These are phyloP conservation scores for Paramecium primaurelia DNA, from an alignment of 73 alveolate species.

Conservation along the genomic window DNA sequence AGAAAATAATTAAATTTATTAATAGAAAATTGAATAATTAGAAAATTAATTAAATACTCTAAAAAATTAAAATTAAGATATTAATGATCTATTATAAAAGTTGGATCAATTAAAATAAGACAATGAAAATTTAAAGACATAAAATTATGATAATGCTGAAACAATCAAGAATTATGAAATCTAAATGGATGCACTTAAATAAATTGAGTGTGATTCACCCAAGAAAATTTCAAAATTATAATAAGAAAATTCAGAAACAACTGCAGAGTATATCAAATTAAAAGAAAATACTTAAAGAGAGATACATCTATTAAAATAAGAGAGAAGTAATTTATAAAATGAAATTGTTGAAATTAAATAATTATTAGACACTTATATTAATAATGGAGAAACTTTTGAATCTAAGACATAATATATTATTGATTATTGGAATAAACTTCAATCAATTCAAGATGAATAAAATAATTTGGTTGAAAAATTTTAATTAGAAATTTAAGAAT, in stretches of 20 bases:
- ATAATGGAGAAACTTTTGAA: not conserved
- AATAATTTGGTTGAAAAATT: not conserved
- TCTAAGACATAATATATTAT: not conserved
- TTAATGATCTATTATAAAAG: not conserved
- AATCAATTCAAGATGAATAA: not conserved
- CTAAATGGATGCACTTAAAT: not conserved
- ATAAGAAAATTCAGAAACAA: not conserved
- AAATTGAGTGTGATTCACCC: not conserved
- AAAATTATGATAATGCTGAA: not conserved
- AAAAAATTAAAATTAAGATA: not conserved
- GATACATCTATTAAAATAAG: conserved; percentile 18
- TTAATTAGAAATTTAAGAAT: not conserved
- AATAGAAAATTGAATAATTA: not conserved
- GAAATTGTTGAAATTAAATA: not conserved
- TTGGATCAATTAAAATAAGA: not conserved
- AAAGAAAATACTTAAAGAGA: conserved; percentile 14
- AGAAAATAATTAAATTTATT: not conserved
- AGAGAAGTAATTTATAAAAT: not conserved
- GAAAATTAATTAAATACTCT: not conserved
- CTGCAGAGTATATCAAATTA: not conserved
- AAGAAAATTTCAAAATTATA: not conserved
- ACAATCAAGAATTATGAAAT: not conserved
- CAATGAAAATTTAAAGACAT: not conserved
- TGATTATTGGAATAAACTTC: not conserved
- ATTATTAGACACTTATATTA: not conserved